Evolutionary conservation across 108 stramenopile genomes (phyloP), one percentile per base, ranked within the genome.

Genomic region (Phaeodactylum tricornutum): DNA sequence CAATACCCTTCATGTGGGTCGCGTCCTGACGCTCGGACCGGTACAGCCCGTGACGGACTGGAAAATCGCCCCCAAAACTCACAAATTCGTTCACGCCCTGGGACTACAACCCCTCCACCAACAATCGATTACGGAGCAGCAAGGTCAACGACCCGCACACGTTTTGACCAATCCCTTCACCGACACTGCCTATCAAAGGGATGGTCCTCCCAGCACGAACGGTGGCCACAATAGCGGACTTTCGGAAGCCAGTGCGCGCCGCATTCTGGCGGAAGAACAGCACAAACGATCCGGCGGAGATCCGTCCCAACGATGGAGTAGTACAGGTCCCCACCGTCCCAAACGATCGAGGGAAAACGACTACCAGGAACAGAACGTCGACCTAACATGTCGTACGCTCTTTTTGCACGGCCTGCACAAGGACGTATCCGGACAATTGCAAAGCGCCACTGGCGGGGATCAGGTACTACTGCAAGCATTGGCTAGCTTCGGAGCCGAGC

Each of bases 71-170:
- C 57, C 74, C 28, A 84, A 86, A 47, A 16, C 55, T 29, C 48
- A 50, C 24, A 92, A 92, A 61, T 92, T 75, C 40, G 62, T 92
- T 30, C 91, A 92, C 71, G 91, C 91, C 41, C 51, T 92, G 19
- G 91, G 86, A 7, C 54, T 92, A 19, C 51, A 62, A 38, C 85
- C 91, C n/a, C 35, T 86, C 39, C 47, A 62, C 16, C 31, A 50
- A 30, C 66, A 66, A 68, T 45, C 57, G 53, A 50, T 39, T 1
- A 55, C 19, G n/a, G 57, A 58, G 55, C 61, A 60, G 49, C 43
- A 56, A 50, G 29, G 53, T 64, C 58, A 34, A 64, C 19, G 43
- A 43, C 20, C 50, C 33, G 14, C 49, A 60, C 57, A 51, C 43
- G 15, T 66, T 11, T 60, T 72, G 12, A 60, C 75, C 15, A 78